Percentiles rank a stretch among this genome's conserved stretches.
phyloP scores from a whole-genome alignment of 352 stramenopile species.

The Phytophthora quininea region DNA sequence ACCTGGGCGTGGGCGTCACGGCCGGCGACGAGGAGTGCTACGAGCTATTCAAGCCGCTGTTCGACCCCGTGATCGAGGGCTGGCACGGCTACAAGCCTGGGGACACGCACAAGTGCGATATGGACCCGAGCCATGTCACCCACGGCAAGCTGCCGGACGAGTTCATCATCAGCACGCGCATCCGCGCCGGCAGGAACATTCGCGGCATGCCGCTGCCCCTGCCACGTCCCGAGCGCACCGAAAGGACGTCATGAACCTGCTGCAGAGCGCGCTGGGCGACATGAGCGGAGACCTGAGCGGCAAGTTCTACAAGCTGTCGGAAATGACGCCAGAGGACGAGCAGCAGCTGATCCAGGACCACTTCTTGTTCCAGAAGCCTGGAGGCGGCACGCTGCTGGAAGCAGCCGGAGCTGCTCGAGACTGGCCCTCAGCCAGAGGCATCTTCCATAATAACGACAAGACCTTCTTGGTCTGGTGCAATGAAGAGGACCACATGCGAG shows the following conservation, averaged over 20 bases:
- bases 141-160: constrained; percentile 68
- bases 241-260: constrained; percentile 86
- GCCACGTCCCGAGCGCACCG: constrained; percentile 83
- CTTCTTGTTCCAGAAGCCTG: constrained; percentile 89
- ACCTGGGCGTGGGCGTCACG: constrained; percentile 68
- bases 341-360: constrained; percentile 77
- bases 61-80: constrained; percentile 71
- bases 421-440: constrained; percentile 77
- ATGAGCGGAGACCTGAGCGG: constrained; percentile 75
- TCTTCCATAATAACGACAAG: constrained; percentile 84
- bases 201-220: constrained; percentile 79
- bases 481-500: constrained; percentile 84
- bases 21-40: constrained; percentile 78
- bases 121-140: constrained; percentile 70
- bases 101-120: constrained; percentile 74
- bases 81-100: constrained; percentile 74
- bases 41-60: constrained; percentile 73
- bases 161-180: constrained; percentile 81
- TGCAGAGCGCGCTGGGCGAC: constrained; percentile 76
- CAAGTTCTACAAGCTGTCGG: constrained; percentile 83
- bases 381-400: constrained; percentile 68
- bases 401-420: constrained; percentile 67
- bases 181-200: constrained; percentile 87
- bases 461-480: constrained; percentile 88
- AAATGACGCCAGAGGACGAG: constrained; percentile 79